Evolutionary conservation across 345 rosid genomes (phyloP), one percentile per base, ranked within the genome.

Genomic region (Erodium maritimum): DNA sequence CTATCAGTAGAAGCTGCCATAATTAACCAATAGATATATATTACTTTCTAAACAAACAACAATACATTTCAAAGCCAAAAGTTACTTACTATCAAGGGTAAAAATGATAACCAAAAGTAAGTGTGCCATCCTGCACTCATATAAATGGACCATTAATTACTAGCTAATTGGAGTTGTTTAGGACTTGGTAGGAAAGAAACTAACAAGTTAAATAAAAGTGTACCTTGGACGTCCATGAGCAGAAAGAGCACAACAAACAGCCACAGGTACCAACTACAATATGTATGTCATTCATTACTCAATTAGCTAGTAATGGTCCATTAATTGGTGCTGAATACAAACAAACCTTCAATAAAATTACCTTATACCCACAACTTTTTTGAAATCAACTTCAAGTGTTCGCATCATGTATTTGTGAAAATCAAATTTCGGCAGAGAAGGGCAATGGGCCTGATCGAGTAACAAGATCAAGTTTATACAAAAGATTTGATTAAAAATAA

Each of bases 221-320:
- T 10, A 79, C 93, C 97, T 73, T 83, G 74, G 23, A 91, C 74
- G 50, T 91, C 80, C 62, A 88, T 73, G 65, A 88, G 80, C 78
- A 91, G 73, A 69, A 86, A 86, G 50, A 84, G 45, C 63, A 88
- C 85, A 23, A 86, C 82, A 65, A 86, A 91, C 50, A 86, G 84
- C 98, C 96, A 91, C 57, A 88, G 86, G 69, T 84, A 84, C 90
- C 91, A 84, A 54, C 96, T 91, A 67, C 45, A 69, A 23, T 12
- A 17, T 21, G 37, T 29, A 29, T 29, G 5, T 29, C 34, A 3
- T 29, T 29, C 8, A 3, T 29, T 29, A 3, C 8, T 29, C 34
- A 29, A 29, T 29, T 29, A n/a, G n/a, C n/a, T n/a, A n/a, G n/a
- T n/a, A n/a, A n/a, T n/a, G n/a, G n/a, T n/a, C n/a, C n/a, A n/a